These are phyloP conservation scores for Verticillium nonalfalfae DNA, from an alignment of 2,329 filamentous ascomycete genomes.

Conservation along the genomic window DNA sequence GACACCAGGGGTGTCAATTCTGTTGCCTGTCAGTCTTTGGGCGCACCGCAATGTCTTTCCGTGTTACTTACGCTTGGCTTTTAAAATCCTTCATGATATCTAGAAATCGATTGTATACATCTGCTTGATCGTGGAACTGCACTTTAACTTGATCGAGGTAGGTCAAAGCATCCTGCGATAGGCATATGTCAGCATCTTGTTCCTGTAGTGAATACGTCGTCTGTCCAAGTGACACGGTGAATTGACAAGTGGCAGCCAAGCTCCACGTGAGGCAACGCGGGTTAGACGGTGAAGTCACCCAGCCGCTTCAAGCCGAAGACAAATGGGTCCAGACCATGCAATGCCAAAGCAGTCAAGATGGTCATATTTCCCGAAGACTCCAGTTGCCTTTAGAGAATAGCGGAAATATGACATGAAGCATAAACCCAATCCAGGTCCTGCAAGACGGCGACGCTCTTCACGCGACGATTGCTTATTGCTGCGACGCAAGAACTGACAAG, in stretches of 20 bases:
- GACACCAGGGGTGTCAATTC: conserved; percentile 94
- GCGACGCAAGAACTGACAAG: neutral
- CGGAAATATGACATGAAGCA: too few species aligned
- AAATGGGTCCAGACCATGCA: too few species aligned
- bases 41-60: neutral
- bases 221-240: too few species aligned
- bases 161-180: conserved; percentile 64
- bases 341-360: too few species aligned
- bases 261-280: too few species aligned
- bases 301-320: too few species aligned
- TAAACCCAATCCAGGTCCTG: too few species aligned
- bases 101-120: conserved; percentile 93
- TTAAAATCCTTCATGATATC: conserved; percentile 99
- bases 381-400: too few species aligned
- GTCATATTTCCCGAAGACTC: too few species aligned
- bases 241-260: too few species aligned
- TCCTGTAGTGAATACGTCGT: neutral
- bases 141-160: conserved; percentile 99
- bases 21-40: conserved; percentile 25
- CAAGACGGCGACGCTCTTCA: neutral
- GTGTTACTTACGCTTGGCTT: conserved; percentile 73
- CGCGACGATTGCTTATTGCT: neutral
- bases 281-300: too few species aligned
- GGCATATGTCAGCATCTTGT: neutral
- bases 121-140: conserved; percentile 91